Evolutionary conservation across 1,139 yeast species (phyloP).

Genomic region (Magnusiomyces suaveolens): DNA sequence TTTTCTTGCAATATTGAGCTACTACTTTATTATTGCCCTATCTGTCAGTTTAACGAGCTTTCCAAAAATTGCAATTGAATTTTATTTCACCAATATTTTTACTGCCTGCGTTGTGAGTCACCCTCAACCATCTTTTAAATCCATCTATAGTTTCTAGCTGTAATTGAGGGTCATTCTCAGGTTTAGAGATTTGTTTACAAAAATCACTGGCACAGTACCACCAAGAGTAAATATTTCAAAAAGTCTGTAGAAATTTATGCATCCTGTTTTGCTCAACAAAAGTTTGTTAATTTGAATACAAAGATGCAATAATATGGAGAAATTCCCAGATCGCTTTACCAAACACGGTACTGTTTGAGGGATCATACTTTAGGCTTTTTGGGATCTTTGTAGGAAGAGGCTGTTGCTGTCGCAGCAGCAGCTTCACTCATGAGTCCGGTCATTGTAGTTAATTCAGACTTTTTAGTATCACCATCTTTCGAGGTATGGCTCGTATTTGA

Average conservation of each 20-base stretch:
- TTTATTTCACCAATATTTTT: slow-evolving; percentile 70
- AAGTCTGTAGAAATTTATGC: slow-evolving; percentile 56
- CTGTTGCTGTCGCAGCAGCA: not conserved
- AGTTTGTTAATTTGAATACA: slow-evolving; percentile 66
- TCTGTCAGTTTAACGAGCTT: slow-evolving; percentile 69
- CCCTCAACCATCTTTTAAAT: slow-evolving; percentile 85
- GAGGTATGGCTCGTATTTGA: slow-evolving; percentile 33
- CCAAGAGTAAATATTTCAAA: slow-evolving; percentile 84
- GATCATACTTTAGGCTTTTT: slow-evolving; percentile 27
- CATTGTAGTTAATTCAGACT: slow-evolving; percentile 10
- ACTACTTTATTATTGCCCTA: slow-evolving; percentile 21
- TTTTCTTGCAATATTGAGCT: not conserved
- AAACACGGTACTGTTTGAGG: slow-evolving; percentile 74
- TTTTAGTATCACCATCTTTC: slow-evolving; percentile 11
- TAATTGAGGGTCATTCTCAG: slow-evolving; percentile 44
- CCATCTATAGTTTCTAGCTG: slow-evolving; percentile 55
- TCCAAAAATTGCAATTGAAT: slow-evolving; percentile 86
- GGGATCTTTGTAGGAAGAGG: not conserved
- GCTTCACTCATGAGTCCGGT: not conserved
- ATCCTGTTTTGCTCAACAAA: slow-evolving; percentile 57
- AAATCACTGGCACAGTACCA: slow-evolving; percentile 91
- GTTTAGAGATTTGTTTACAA: slow-evolving; percentile 45
- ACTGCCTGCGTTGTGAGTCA: slow-evolving; percentile 89
- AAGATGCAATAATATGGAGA: slow-evolving; percentile 82
- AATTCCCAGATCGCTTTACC: slow-evolving; percentile 92